Base-by-base conservation (phyloP, 768 basidiomycete species). In the Russula compacta region DNA sequence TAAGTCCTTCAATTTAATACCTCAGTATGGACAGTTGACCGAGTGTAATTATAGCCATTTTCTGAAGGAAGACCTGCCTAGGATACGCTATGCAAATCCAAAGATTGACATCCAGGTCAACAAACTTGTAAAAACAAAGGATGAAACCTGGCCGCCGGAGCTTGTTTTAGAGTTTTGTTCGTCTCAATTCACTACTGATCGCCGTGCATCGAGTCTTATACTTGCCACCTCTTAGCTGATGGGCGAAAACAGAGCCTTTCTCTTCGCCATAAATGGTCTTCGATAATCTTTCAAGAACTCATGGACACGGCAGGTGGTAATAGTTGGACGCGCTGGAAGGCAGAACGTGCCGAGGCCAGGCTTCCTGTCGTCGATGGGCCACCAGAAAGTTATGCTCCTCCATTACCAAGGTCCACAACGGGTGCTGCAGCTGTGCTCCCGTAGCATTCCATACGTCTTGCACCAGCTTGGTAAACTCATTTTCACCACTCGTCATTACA, bases 1-100 rank as follows among this genome's bases (percentile, higher is more conserved):
- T 88, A 57, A 66, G 81, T 63, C 29, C 19, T 15, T 21, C 36
- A 8, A 52, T 9, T 46, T 32, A 36, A 38, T 19, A 24, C 3
- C 43, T 7, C 19, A 8, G 24, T 21, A 11, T 14, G 17, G 19
- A 35, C 24, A 9, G 50, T 29, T 59, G 55, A 49, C 29, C 46
- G 19, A 47, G 55, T 53, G 33, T 42, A 40, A 24, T 10, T 32
- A 10, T 60, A 89, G 90, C 48, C 84, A 89, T 75, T 92, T 92
- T 64, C 78, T 87, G 42, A 88, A 87, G 69, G 83, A 92, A 43
- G 79, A 87, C n/a, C 73, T 92, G 0, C 87, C 87, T 1, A 78
- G 87, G 35, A 87, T 92, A 76, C 85, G 82, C 11, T 90, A 81
- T 71, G 85, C 82, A 1, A 92, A 92, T 67, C 89, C 89, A 0